phyloP scores from a whole-genome alignment of 768 basidiomycete species.

The Lentinula detonsa region DNA sequence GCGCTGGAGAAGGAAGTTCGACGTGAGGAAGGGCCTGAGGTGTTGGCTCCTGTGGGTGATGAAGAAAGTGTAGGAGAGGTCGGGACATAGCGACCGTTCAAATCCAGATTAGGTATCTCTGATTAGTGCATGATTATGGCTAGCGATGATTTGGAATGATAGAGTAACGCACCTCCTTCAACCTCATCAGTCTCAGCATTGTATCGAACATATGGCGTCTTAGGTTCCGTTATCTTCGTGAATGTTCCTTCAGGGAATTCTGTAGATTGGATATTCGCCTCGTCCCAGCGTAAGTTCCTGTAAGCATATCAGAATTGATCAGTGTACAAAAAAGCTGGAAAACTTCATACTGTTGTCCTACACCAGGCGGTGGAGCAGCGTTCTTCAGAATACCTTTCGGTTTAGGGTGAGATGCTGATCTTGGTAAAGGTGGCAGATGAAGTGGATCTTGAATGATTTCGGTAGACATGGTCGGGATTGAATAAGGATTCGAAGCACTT shows the following conservation, averaged over 20 bases:
- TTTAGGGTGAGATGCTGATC: constrained; percentile 63
- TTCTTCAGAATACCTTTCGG: constrained; percentile 92
- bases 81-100: constrained; percentile 36
- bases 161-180: constrained; percentile 63
- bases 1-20: constrained; percentile 68
- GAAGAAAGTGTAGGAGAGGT: constrained; percentile 37
- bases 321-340: not conserved
- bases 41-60: constrained; percentile 56
- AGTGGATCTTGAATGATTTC: constrained; percentile 34
- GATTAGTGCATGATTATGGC: not conserved
- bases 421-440: constrained; percentile 43
- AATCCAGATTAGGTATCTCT: constrained; percentile 83
- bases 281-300: constrained; percentile 88
- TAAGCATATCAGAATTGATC: constrained; percentile 8
- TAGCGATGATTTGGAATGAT: not conserved
- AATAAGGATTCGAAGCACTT: too few relatives aligned
- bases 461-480: constrained; percentile 15
- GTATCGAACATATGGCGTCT: constrained; percentile 93
- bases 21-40: constrained; percentile 66
- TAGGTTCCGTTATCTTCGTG: constrained; percentile 99
- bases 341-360: constrained; percentile 44
- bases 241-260: constrained; percentile 93
- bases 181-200: constrained; percentile 81
- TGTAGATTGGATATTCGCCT: constrained; percentile 86
- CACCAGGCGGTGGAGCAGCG: constrained; percentile 41